phyloP scores from a whole-genome alignment of 495 filamentous ascomycete species.

The Pyrenula massariospora region DNA sequence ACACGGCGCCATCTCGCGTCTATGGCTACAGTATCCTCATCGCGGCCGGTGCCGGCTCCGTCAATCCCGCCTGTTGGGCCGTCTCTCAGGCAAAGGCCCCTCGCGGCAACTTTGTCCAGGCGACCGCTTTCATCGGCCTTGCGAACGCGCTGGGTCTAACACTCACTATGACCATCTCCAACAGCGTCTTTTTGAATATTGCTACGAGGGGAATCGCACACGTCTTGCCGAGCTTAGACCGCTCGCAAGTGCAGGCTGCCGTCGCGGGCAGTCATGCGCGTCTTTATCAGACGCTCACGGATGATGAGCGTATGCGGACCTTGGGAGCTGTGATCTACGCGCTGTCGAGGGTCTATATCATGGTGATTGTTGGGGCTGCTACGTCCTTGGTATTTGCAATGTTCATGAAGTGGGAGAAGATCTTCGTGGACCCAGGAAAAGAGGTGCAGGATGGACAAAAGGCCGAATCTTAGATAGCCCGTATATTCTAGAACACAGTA shows the following conservation, averaged over 20 bases:
- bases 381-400: constrained; percentile 3
- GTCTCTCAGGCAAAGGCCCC: constrained; percentile 2
- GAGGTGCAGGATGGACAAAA: neutral
- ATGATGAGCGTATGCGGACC: constrained; percentile 3
- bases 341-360: constrained; percentile 13
- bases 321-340: constrained; percentile 11
- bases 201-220: neutral
- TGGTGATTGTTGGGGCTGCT: constrained; percentile 10
- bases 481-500: neutral
- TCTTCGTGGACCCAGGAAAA: constrained; percentile 7
- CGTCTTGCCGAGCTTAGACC: constrained; percentile 1
- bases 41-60: constrained; percentile 36
- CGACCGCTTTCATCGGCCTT: constrained; percentile 2
- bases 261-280: constrained; percentile 1
- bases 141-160: neutral
- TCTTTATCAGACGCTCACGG: constrained; percentile 5
- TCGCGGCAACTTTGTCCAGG: neutral
- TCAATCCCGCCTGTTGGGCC: neutral
- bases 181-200: constrained; percentile 1
- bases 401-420: constrained; percentile 13
- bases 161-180: neutral
- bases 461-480: neutral
- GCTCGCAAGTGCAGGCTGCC: constrained; percentile 2
- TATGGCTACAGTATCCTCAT: constrained; percentile 25
- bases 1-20: constrained; percentile 9